Evolutionary conservation across 2,329 filamentous ascomycete species (phyloP), one percentile per base, ranked within the genome.

Genomic region (Aspergillus clavatus): DNA sequence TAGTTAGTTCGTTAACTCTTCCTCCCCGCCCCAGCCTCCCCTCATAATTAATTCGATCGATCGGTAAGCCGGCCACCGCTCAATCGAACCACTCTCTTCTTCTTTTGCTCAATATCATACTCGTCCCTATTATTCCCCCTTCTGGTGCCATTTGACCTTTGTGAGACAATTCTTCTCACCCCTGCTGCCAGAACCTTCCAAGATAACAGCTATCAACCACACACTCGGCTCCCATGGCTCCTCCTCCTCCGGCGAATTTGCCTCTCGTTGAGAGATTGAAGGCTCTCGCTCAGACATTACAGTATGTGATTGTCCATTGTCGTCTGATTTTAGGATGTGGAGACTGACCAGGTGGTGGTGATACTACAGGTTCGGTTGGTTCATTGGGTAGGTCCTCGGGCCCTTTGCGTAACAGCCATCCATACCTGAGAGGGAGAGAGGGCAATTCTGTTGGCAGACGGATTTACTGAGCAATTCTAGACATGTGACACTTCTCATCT

Each of bases 401-500:
- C 54, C 48, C 43, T 28, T 45, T 39, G 37, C 43, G 11, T 27
- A 18, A 41, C 38, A 35, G 43, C 14, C 7, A 26, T 40, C 22
- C 18, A 26, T 31, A 38, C 33, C 26, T 11, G 16, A 16, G 5
- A 3, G 18, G 11, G 18, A 11, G 11, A 35, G 16, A 6, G 11
- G 10, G 31, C 31, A 35, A 11, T 8, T 11, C 10, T 19, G 12
- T 35, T 11, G 19, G 16, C 18, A 18, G 31, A 16, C 38, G 22
- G 19, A 38, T 42, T 51, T 43, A 50, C 59, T 66, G 48, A 63
- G 52, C 43, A 37, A 42, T 38, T 64, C 56, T 61, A 95, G 91
- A 58, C 93, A 98, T 68, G 74, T 96, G 50, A 86, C 84, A 29
- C 81, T 97, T 51, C 84, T 98, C 56, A 73, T 95, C 57, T 84